A percentile compares a stretch with the other conserved stretches of the same genome.
phyloP scores from a whole-genome alignment of 2,329 filamentous ascomycete genomes.

The Phialemonium atrogriseum region DNA sequence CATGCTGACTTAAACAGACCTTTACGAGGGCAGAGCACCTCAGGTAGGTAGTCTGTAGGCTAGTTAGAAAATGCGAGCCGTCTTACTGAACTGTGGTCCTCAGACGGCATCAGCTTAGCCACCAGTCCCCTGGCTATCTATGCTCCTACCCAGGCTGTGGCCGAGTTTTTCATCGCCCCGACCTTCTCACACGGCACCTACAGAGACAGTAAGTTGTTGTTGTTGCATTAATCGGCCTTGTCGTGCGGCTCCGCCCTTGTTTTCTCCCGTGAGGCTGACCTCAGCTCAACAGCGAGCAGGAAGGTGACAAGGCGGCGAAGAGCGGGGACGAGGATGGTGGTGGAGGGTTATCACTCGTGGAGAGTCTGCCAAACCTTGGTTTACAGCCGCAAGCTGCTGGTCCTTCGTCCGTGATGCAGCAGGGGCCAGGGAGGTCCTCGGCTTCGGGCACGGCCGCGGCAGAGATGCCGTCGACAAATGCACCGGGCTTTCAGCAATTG shows the following conservation, averaged over 20 bases:
- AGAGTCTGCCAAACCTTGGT: too few relatives aligned
- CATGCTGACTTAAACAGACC: constrained; percentile 32
- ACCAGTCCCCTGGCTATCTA: constrained; percentile 42
- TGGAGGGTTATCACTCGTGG: constrained; percentile 16
- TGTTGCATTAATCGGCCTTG: not conserved
- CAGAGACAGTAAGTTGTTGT: constrained; percentile 42
- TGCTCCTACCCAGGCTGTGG: constrained; percentile 48
- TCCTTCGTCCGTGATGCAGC: not conserved
- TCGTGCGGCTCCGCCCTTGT: not conserved
- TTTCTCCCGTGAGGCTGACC: constrained; percentile 8
- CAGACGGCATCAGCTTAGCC: constrained; percentile 54
- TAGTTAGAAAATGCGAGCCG: constrained; percentile 6
- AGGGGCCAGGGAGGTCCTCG: not conserved
- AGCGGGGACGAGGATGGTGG: constrained; percentile 15
- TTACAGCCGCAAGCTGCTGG: too few relatives aligned
- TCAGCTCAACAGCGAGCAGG: constrained; percentile 30
- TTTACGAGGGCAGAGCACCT: constrained; percentile 57
- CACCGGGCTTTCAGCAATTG: not conserved
- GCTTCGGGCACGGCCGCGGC: not conserved
- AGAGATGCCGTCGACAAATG: constrained; percentile 1
- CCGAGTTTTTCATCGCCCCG: constrained; percentile 48
- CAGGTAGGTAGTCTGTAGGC: constrained; percentile 37
- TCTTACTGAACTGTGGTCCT: constrained; percentile 15
- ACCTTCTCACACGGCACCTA: constrained; percentile 50
- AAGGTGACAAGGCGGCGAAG: constrained; percentile 29